Evolutionary conservation across 345 rosid genomes (phyloP), one percentile per base, ranked within the genome.

Genomic region (Hypericum androsaemum): DNA sequence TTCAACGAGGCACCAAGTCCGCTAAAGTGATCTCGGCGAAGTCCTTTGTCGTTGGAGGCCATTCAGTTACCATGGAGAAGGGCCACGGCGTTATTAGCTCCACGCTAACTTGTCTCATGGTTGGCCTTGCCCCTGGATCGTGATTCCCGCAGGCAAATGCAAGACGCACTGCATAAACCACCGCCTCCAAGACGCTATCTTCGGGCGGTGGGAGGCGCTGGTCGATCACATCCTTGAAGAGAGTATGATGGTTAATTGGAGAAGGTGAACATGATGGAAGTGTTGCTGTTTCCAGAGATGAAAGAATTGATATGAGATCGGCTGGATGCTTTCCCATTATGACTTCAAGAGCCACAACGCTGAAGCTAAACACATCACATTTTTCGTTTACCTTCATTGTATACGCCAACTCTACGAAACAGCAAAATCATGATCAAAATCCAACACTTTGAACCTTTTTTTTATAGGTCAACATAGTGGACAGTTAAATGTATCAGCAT

Each of bases 271-370:
- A 1, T 1, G 32, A 22, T 22, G 32, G 32, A 22, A 22, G 32
- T 22, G 32, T 4, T 22, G 32, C 4, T 22, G 1, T 22, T 22
- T 1, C 32, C 4, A 4, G 32, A 0, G 38, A 11, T 15, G n/a
- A 12, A 8, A 44, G 6, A 11, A 6, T 1, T 0, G 50, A 36
- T 8, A 46, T 39, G 3, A 47, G 10, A 10, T 56, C 47, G 2
- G 61, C 56, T 0, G 61, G 61, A 63, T 63, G 61, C 2, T 63
- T 61, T 35, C 13, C 13, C 37, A n/a, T n/a, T n/a, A 63, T 50
- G 5, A 63, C 41, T 63, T 56, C 61, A 5, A 63, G 14, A 6
- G 38, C 38, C n/a, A 50, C 12, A 60, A n/a, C n/a, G n/a, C n/a
- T n/a, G 5, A 50, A 50, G 51, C 67, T 50, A 37, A 49, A 50